Evolutionary conservation across 2,329 filamentous ascomycete species (phyloP).

Genomic region (Penicillium frequentans): DNA sequence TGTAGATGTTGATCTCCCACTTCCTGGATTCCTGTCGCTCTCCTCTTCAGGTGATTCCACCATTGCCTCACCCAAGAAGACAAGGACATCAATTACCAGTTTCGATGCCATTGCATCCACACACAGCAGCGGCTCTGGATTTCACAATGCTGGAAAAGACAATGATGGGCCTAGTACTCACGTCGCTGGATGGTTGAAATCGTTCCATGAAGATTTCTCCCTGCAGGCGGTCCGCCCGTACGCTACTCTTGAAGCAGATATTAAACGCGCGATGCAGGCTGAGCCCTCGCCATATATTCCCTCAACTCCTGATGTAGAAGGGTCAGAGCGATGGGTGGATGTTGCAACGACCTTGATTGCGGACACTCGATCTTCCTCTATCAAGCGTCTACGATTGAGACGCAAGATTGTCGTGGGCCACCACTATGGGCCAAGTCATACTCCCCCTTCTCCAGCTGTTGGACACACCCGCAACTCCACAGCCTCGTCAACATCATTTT

Average conservation of each 20-base stretch:
- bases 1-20: slow-evolving; percentile 60
- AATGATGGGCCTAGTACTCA: slow-evolving; percentile 52
- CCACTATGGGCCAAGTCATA: slow-evolving; percentile 18
- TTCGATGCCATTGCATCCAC: slow-evolving; percentile 50
- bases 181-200: slow-evolving; percentile 58
- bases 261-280: slow-evolving; percentile 57
- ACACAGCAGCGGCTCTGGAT: slow-evolving; percentile 42
- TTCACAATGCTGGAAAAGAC: slow-evolving; percentile 32
- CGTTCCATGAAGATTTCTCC: slow-evolving; percentile 60
- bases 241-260: slow-evolving; percentile 51
- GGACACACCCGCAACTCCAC: slow-evolving; percentile 28
- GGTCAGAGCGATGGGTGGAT: slow-evolving; percentile 53
- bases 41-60: slow-evolving; percentile 47
- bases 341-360: slow-evolving; percentile 59
- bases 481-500: slow-evolving; percentile 26
- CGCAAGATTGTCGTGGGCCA: slow-evolving; percentile 42
- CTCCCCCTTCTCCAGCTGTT: slow-evolving; percentile 22
- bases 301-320: slow-evolving; percentile 33
- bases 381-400: slow-evolving; percentile 57
- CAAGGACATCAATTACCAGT: slow-evolving; percentile 52
- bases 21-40: slow-evolving; percentile 52
- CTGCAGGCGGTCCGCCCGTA: slow-evolving; percentile 61
- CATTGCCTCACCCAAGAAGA: slow-evolving; percentile 44
- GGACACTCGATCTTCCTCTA: slow-evolving; percentile 54
- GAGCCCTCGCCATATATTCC: slow-evolving; percentile 49